Conservation (phyloP, 1,284 basidiomycete species). For the Heterobasidion occidentale region DNA sequence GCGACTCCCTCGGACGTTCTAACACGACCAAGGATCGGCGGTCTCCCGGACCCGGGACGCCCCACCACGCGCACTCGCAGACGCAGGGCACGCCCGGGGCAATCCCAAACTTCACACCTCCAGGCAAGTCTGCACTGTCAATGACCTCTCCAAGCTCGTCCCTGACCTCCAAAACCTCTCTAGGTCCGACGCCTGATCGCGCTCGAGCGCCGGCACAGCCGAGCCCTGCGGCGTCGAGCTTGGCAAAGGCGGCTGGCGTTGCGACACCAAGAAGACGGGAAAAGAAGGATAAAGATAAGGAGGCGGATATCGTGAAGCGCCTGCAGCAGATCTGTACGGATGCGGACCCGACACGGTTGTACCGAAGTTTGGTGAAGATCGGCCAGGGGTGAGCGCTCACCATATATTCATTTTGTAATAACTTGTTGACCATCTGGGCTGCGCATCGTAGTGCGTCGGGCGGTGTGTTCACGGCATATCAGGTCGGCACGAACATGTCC, state of each 20-base stretch:
- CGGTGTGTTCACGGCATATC: slow-evolving; percentile 97
- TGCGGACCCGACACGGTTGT: slow-evolving; percentile 92
- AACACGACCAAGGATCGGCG: slow-evolving; percentile 58
- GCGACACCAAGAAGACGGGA: slow-evolving; percentile 81
- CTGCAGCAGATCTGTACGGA: slow-evolving; percentile 94
- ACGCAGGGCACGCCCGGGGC: slow-evolving; percentile 7
- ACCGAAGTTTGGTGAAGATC: slow-evolving; percentile 92
- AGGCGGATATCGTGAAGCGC: slow-evolving; percentile 86
- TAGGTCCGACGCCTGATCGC: slow-evolving; percentile 11
- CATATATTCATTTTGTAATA: background rate
- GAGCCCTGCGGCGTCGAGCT: slow-evolving; percentile 46
- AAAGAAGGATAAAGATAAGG: slow-evolving; percentile 81
- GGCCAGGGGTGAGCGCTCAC: slow-evolving; percentile 78
- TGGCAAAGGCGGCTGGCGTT: slow-evolving; percentile 54
- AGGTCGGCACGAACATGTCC: slow-evolving; percentile 86
- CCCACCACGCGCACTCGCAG: slow-evolving; percentile 12
- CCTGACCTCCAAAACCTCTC: slow-evolving; percentile 27
- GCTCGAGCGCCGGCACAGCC: slow-evolving; percentile 22
- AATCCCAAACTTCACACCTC: slow-evolving; percentile 5
- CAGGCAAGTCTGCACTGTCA: slow-evolving; percentile 1
- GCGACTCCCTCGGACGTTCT: slow-evolving; percentile 50
- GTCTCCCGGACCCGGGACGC: slow-evolving; percentile 23
- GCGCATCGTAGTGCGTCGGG: slow-evolving; percentile 72
- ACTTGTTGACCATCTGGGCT: slow-evolving; percentile 2
- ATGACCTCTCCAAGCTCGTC: slow-evolving; percentile 43